These are phyloP conservation scores for Zygoascus biomembranicola DNA, from an alignment of 805 yeast genomes.

Conservation along the genomic window DNA sequence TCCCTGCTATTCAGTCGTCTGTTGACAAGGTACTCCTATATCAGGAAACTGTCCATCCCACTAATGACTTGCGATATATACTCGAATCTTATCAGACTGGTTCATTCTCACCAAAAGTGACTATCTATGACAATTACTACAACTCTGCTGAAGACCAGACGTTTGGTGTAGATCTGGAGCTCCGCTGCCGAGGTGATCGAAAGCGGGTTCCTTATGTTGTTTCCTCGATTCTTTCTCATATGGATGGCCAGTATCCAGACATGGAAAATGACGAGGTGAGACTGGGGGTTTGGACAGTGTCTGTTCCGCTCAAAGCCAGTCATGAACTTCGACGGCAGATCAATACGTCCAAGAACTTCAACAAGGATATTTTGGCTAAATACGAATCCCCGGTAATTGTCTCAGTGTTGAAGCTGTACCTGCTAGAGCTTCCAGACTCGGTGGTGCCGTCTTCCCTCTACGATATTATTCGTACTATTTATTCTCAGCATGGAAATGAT, in stretches of 20 bases:
- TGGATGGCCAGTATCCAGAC: conserved; percentile 62
- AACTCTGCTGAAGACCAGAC: conserved; percentile 58
- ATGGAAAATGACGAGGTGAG: conserved; percentile 61
- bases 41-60: conserved; percentile 68
- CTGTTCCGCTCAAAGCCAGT: conserved; percentile 51
- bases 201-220: conserved; percentile 64
- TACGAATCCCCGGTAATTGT: conserved; percentile 53
- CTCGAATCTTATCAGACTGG: conserved; percentile 69
- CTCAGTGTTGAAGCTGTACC: conserved; percentile 60
- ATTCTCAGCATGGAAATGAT: conserved; percentile 40
- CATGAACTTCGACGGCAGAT: conserved; percentile 54
- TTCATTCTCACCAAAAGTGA: conserved; percentile 60
- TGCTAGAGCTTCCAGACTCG: conserved; percentile 75
- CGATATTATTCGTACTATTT: conserved; percentile 62
- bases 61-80: conserved; percentile 55
- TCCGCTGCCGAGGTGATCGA: conserved; percentile 61
- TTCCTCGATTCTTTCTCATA: conserved; percentile 51
- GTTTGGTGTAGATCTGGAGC: conserved; percentile 71
- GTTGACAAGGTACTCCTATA: conserved; percentile 53
- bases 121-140: conserved; percentile 73
- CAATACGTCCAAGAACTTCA: conserved; percentile 28
- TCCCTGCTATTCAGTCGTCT: conserved; percentile 47
- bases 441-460: conserved; percentile 55
- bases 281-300: conserved; percentile 57
- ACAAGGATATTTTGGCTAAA: conserved; percentile 26